Evolutionary conservation across 2,329 filamentous ascomycete genomes (phyloP).

Genomic region (Exophiala viscosa): DNA sequence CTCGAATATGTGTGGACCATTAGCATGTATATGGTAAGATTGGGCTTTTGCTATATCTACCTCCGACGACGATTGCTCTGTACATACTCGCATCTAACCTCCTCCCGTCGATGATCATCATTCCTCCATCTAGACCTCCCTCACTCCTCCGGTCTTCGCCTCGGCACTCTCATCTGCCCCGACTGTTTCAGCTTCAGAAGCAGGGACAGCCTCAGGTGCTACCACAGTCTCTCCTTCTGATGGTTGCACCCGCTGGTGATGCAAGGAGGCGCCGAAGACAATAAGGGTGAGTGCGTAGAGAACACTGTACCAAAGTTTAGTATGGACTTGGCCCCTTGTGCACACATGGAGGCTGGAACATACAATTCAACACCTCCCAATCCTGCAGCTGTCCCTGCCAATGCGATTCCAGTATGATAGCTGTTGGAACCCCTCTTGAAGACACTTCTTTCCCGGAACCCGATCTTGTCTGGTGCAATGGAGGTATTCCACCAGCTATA

Average conservation of each 20-base stretch:
- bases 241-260: constrained; percentile 11
- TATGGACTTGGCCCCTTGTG: background rate
- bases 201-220: background rate
- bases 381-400: constrained; percentile 25
- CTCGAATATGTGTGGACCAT: no score
- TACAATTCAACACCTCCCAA: constrained; percentile 24
- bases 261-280: constrained; percentile 21
- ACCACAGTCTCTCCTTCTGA: background rate
- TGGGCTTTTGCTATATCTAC: no score
- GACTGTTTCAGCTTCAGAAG: background rate
- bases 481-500: constrained; percentile 20
- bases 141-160: background rate
- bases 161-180: background rate
- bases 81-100: constrained; percentile 1
- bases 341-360: background rate
- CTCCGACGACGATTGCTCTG: background rate
- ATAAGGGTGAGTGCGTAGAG: constrained; percentile 22
- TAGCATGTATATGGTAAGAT: no score
- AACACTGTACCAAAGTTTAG: constrained; percentile 7
- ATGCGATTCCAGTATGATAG: constrained; percentile 16
- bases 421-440: constrained; percentile 9
- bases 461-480: constrained; percentile 12
- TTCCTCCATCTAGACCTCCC: background rate
- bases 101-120: no score
- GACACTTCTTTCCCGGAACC: constrained; percentile 5